These are phyloP conservation scores for Mrakia gelida DNA, from an alignment of 768 basidiomycete genomes.

Conservation along the genomic window DNA sequence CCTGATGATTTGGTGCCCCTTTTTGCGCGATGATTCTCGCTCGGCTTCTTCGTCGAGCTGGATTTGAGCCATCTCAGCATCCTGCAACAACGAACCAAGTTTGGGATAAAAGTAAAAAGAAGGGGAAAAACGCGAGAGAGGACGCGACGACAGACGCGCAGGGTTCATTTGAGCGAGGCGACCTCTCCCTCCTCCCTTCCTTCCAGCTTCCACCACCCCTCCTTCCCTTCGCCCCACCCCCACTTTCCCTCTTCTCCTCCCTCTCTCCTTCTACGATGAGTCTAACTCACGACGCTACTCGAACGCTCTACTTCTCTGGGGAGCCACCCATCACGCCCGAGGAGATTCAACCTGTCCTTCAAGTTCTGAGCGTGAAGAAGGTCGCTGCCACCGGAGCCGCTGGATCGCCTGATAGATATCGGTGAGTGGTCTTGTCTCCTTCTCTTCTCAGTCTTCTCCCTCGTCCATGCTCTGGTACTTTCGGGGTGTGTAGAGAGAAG, in stretches of 20 bases:
- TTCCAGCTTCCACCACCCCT: constrained; percentile 17
- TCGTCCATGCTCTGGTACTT: not conserved
- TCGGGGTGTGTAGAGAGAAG: not conserved
- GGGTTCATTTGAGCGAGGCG: too few relatives aligned
- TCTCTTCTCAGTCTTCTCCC: not conserved
- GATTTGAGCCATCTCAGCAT: too few relatives aligned
- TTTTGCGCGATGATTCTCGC: too few relatives aligned
- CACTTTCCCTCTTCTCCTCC: not conserved
- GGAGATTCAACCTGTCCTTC: constrained; percentile 53
- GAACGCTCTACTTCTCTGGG: constrained; percentile 10
- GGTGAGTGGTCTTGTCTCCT: constrained; percentile 36
- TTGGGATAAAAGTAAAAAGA: too few relatives aligned
- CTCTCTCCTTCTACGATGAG: too few relatives aligned
- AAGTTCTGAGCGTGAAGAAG: constrained; percentile 78
- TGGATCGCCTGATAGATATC: constrained; percentile 44
- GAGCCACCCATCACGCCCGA: constrained; percentile 1
- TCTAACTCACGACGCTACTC: not conserved
- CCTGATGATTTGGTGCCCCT: too few relatives aligned
- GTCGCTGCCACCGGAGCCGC: constrained; percentile 50
- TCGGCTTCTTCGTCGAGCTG: too few relatives aligned
- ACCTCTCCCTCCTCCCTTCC: not conserved
- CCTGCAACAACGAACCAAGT: too few relatives aligned
- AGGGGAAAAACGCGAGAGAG: too few relatives aligned
- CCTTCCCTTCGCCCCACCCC: not conserved
- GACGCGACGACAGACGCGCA: too few relatives aligned